Conservation (phyloP, 148 eudicot species). For the Linanthus parryae region DNA sequence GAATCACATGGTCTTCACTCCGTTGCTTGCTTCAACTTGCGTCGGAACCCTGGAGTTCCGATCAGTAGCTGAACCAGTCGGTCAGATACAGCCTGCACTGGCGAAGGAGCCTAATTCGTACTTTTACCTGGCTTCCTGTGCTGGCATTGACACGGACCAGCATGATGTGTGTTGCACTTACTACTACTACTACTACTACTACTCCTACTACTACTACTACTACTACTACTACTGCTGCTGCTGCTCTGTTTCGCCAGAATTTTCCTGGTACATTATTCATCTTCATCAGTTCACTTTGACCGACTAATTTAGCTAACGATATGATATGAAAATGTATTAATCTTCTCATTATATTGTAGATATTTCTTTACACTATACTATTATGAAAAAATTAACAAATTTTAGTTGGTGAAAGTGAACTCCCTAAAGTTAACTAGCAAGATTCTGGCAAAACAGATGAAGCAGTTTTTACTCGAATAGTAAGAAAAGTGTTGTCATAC, state of each 20-base stretch:
- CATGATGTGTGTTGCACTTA: conserved; percentile 53
- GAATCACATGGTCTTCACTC: conserved; percentile 96
- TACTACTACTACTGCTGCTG: too few relatives aligned
- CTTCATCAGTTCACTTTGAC: neutral
- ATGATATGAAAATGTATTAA: neutral
- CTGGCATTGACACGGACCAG: conserved; percentile 47
- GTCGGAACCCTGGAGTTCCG: conserved; percentile 91
- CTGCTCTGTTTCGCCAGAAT: too few relatives aligned
- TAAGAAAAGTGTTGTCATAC: too few relatives aligned
- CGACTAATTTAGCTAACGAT: neutral
- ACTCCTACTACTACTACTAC: too few relatives aligned
- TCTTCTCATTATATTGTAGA: neutral
- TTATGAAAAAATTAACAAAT: neutral
- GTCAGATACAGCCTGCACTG: conserved; percentile 63
- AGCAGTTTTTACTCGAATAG: neutral
- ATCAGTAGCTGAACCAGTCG: conserved; percentile 80
- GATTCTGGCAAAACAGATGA: neutral
- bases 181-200: too few relatives aligned
- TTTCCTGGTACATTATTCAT: neutral
- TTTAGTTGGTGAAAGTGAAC: neutral
- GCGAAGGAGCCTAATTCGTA: conserved; percentile 70
- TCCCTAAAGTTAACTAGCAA: neutral
- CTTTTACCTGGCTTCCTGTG: conserved; percentile 78
- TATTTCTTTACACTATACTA: too few relatives aligned
- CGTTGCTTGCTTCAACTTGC: conserved; percentile 91